These are phyloP conservation scores for Claviceps fusiformis DNA, from an alignment of 2,329 filamentous ascomycete genomes.

Conservation along the genomic window DNA sequence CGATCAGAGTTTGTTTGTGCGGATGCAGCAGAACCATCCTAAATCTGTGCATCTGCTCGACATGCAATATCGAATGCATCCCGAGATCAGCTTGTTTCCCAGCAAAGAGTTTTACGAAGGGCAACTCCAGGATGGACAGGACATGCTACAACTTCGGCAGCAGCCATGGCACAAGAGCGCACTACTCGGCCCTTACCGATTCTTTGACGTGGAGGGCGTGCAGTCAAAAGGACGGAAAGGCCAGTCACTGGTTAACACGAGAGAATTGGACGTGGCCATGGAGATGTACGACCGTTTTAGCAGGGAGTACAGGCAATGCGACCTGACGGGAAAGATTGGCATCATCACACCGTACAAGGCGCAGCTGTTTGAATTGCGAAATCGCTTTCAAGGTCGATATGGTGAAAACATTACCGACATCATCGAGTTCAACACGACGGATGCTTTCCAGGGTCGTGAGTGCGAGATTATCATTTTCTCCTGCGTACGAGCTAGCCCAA, in stretches of 20 bases:
- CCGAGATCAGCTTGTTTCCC: conserved; percentile 84
- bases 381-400: conserved; percentile 58
- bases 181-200: conserved; percentile 82
- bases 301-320: conserved; percentile 52
- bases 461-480: conserved; percentile 98
- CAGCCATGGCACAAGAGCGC: conserved; percentile 76
- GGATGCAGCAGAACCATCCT: conserved; percentile 90
- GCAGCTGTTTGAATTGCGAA: conserved; percentile 68
- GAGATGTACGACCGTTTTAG: conserved; percentile 70
- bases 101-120: conserved; percentile 88
- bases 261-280: conserved; percentile 77
- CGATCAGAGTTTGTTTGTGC: conserved; percentile 94
- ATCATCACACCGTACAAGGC: conserved; percentile 98
- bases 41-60: conserved; percentile 87
- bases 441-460: conserved; percentile 93
- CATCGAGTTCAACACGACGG: conserved; percentile 97
- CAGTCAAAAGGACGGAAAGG: conserved; percentile 71
- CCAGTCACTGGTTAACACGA: conserved; percentile 79
- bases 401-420: conserved; percentile 61
- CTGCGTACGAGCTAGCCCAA: conserved; percentile 85
- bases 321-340: conserved; percentile 74
- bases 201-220: conserved; percentile 88
- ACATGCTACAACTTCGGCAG: conserved; percentile 63
- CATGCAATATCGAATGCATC: conserved; percentile 98
- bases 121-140: conserved; percentile 66